A percentile compares a stretch with the other conserved stretches of the same genome.
phyloP scores from a whole-genome alignment of 176 grass and related monocot genomes.

The Aegilops longissima region DNA sequence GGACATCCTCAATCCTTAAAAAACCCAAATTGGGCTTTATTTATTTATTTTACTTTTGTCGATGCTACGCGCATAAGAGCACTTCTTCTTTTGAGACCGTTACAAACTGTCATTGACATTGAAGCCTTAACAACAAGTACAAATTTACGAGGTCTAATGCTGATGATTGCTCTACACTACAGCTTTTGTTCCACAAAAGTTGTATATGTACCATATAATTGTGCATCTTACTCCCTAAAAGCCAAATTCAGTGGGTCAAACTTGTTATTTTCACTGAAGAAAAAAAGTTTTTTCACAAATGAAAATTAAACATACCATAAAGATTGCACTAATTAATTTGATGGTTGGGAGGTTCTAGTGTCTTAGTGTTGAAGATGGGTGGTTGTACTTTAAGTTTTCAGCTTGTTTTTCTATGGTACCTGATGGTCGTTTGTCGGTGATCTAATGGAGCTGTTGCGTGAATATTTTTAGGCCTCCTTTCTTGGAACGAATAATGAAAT shows the following conservation, averaged over 20 bases:
- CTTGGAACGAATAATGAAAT: conserved; percentile 23
- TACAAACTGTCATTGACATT: not conserved
- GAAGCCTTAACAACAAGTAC: not conserved
- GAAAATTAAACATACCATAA: not conserved
- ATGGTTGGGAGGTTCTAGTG: not conserved
- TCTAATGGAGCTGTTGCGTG: conserved; percentile 26
- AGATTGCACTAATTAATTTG: not conserved
- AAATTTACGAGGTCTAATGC: not conserved
- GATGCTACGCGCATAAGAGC: not conserved
- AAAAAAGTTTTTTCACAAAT: not conserved
- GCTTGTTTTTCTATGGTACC: conserved; percentile 34
- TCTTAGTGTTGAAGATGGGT: conserved; percentile 14
- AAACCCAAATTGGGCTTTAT: conserved; percentile 36
- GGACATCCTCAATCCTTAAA: conserved; percentile 36
- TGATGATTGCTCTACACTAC: not conserved
- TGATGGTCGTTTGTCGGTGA: conserved; percentile 42
- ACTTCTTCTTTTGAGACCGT: not conserved
- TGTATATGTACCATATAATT: not conserved
- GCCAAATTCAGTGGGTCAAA: conserved; percentile 22
- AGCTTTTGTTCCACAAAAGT: not conserved
- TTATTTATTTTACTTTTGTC: not conserved
- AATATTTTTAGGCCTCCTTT: conserved; percentile 32
- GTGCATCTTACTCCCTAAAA: not conserved
- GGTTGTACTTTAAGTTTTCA: conserved; percentile 33
- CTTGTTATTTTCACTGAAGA: not conserved